Evolutionary conservation across 1,139 yeast species (phyloP).

Genomic region (Hanseniaspora sp.): DNA sequence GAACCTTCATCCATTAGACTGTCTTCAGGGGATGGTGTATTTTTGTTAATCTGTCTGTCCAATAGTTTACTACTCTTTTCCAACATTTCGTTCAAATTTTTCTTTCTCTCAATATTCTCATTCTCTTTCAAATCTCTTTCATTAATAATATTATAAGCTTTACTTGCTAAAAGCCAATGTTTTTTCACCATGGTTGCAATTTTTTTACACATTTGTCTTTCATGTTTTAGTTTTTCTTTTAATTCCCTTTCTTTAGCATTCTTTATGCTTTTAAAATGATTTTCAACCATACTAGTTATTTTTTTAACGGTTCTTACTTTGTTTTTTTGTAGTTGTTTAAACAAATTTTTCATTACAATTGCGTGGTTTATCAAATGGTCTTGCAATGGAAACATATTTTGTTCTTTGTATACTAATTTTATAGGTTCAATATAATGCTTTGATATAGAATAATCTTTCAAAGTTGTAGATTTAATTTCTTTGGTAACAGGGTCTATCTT

Average conservation of each 20-base stretch:
- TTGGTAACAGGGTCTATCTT: not conserved
- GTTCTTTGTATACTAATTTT: slow-evolving; percentile 26
- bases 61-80: slow-evolving; percentile 84
- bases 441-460: slow-evolving; percentile 36
- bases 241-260: slow-evolving; percentile 80
- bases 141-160: slow-evolving; percentile 41
- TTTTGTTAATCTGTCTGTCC: slow-evolving; percentile 61
- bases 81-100: slow-evolving; percentile 75
- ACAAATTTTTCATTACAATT: slow-evolving; percentile 54
- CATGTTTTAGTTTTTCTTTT: slow-evolving; percentile 57
- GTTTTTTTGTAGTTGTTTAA: slow-evolving; percentile 54
- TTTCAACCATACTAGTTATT: slow-evolving; percentile 72
- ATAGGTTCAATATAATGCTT: slow-evolving; percentile 32
- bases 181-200: slow-evolving; percentile 78
- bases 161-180: slow-evolving; percentile 84
- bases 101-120: slow-evolving; percentile 68
- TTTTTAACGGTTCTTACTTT: slow-evolving; percentile 62
- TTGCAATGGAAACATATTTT: slow-evolving; percentile 43
- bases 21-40: slow-evolving; percentile 21
- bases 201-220: slow-evolving; percentile 59
- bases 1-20: slow-evolving; percentile 21
- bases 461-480: slow-evolving; percentile 36
- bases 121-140: slow-evolving; percentile 55
- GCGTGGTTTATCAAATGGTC: slow-evolving; percentile 76
- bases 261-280: slow-evolving; percentile 70